These are phyloP conservation scores for Aureobasidium sp. DNA, from an alignment of 2,329 filamentous ascomycete genomes.

Conservation along the genomic window DNA sequence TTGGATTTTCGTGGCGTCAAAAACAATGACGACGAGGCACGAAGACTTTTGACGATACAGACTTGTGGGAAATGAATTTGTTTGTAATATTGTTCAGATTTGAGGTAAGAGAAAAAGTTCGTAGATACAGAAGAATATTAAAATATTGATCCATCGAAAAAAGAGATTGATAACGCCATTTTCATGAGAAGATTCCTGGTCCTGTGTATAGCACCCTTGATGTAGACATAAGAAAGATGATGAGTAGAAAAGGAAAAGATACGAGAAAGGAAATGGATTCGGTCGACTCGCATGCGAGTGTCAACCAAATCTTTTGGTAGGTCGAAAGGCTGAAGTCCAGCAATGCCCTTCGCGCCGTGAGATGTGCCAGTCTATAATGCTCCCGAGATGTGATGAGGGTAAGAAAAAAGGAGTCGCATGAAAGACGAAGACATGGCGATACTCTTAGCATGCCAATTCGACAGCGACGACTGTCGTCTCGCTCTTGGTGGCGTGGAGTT, in stretches of 20 bases:
- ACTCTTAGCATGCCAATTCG: slow-evolving; percentile 1
- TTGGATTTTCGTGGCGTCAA: background rate
- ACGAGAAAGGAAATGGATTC: background rate
- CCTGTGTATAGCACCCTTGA: background rate
- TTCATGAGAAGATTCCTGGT: background rate
- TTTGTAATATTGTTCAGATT: background rate
- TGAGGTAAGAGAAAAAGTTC: background rate
- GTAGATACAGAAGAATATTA: background rate
- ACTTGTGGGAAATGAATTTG: background rate
- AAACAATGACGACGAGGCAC: background rate
- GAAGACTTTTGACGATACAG: background rate
- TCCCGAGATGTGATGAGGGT: background rate
- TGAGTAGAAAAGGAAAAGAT: background rate
- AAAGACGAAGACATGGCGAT: background rate
- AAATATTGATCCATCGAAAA: background rate
- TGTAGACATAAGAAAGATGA: background rate
- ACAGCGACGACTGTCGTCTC: background rate
- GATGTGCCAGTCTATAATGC: slow-evolving; percentile 6
- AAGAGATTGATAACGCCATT: background rate
- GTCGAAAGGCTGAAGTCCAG: slow-evolving; percentile 10
- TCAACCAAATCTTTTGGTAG: background rate
- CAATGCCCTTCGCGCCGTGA: slow-evolving; percentile 1
- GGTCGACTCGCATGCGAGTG: slow-evolving; percentile 1
- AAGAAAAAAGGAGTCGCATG: background rate
- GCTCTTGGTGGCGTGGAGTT: background rate